phyloP scores from a whole-genome alignment of 2,329 filamentous ascomycete species.

The Elsinoe arachidis region DNA sequence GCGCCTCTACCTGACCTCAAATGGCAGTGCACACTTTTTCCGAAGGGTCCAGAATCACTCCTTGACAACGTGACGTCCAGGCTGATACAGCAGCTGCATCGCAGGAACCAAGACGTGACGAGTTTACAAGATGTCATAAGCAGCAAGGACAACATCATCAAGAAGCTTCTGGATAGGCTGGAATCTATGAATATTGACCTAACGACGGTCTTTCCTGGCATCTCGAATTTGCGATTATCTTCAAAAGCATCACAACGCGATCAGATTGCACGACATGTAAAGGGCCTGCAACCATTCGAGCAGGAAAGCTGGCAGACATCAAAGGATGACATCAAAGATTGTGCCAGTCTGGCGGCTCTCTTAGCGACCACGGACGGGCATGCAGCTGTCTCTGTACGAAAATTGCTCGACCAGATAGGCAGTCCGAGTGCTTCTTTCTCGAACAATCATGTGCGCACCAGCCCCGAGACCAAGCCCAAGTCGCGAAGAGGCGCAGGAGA shows the following conservation, averaged over 20 bases:
- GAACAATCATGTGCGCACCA: not conserved
- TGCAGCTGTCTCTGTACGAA: not conserved
- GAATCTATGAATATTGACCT: constrained; percentile 49
- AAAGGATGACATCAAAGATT: not conserved
- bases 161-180: constrained; percentile 50
- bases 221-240: constrained; percentile 37
- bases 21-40: constrained; percentile 55
- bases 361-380: not conserved
- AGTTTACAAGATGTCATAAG: constrained; percentile 42
- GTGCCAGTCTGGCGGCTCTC: not conserved
- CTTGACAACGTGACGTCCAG: constrained; percentile 45
- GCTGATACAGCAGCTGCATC: constrained; percentile 41
- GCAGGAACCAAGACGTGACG: constrained; percentile 39
- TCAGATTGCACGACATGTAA: constrained; percentile 46
- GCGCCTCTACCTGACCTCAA: constrained; percentile 52
- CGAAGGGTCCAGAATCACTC: constrained; percentile 33
- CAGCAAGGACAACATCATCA: constrained; percentile 52
- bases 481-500: not conserved
- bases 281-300: constrained; percentile 47
- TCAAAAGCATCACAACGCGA: constrained; percentile 39
- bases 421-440: not conserved
- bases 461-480: not conserved
- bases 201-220: constrained; percentile 48
- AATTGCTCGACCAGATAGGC: not conserved
- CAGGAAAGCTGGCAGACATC: constrained; percentile 33